phyloP scores from a whole-genome alignment of 192 early-diverging fungal genomes.

The Umbelopsis sp. region DNA sequence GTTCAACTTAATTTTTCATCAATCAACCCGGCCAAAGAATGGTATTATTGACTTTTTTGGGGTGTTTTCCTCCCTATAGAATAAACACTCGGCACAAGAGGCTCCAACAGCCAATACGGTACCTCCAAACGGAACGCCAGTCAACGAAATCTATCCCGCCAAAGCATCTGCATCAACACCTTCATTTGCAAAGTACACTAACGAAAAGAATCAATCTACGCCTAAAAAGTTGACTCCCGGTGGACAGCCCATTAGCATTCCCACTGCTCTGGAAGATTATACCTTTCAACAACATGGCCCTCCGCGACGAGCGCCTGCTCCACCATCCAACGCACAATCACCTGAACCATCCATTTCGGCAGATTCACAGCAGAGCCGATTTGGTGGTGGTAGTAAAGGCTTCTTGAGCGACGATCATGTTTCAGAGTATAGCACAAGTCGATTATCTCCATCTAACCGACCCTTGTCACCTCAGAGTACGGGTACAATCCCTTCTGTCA shows the following conservation, averaged over 20 bases:
- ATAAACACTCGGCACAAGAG: neutral
- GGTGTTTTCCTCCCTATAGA: neutral
- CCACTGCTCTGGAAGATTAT: neutral
- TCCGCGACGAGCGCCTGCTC: conserved; percentile 31
- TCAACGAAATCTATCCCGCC: neutral
- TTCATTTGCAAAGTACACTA: neutral
- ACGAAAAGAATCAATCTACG: neutral
- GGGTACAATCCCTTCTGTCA: conserved; percentile 20
- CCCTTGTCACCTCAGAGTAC: conserved; percentile 26
- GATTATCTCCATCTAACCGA: neutral
- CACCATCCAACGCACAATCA: conserved; percentile 13
- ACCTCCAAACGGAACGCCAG: neutral
- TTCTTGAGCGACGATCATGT: conserved; percentile 13
- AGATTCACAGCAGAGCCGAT: conserved; percentile 14
- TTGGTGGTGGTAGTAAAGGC: conserved; percentile 7
- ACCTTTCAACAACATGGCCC: conserved; percentile 8
- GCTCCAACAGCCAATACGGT: neutral
- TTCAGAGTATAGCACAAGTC: conserved; percentile 3
- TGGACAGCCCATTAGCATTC: neutral
- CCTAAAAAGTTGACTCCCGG: neutral
- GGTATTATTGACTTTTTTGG: neutral
- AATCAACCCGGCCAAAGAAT: too few species aligned
- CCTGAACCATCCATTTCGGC: conserved; percentile 9
- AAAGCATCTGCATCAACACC: neutral
- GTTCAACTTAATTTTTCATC: neutral